Evolutionary conservation across 2,329 filamentous ascomycete genomes (phyloP).

Genomic region (Ceratocystis huliohia): DNA sequence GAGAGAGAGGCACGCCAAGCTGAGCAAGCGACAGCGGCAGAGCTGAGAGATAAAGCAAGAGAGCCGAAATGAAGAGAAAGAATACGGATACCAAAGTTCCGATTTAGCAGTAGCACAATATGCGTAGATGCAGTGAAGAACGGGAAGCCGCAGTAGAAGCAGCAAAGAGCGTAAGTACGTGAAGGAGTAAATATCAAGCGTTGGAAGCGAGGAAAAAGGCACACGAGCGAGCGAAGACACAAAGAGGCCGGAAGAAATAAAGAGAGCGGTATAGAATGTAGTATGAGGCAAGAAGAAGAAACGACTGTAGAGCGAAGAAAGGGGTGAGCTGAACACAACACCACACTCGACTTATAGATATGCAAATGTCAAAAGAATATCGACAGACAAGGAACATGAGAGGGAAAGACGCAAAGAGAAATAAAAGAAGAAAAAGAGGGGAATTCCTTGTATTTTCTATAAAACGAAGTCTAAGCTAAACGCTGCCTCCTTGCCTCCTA

Average conservation of each 20-base stretch:
- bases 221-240: constrained; percentile 9
- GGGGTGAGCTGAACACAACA: constrained; percentile 14
- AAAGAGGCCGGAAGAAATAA: background rate
- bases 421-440: background rate
- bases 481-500: background rate
- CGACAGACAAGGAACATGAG: constrained; percentile 18
- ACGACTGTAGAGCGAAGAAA: constrained; percentile 12
- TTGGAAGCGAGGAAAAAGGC: constrained; percentile 15
- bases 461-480: background rate
- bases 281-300: background rate
- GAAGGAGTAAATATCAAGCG: constrained; percentile 21
- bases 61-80: background rate
- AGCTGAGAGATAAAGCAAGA: background rate
- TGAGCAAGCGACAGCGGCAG: background rate
- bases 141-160: background rate
- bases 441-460: constrained; percentile 1
- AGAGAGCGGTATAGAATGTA: background rate
- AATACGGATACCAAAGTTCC: constrained; percentile 4
- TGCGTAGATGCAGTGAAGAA: background rate
- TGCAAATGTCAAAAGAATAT: background rate
- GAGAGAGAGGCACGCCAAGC: background rate
- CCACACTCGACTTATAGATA: background rate
- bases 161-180: constrained; percentile 12
- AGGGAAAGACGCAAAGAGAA: background rate
- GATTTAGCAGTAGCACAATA: background rate